Conservation (phyloP, 306 rosid genomes). For the Pyrus bretschneideri region DNA sequence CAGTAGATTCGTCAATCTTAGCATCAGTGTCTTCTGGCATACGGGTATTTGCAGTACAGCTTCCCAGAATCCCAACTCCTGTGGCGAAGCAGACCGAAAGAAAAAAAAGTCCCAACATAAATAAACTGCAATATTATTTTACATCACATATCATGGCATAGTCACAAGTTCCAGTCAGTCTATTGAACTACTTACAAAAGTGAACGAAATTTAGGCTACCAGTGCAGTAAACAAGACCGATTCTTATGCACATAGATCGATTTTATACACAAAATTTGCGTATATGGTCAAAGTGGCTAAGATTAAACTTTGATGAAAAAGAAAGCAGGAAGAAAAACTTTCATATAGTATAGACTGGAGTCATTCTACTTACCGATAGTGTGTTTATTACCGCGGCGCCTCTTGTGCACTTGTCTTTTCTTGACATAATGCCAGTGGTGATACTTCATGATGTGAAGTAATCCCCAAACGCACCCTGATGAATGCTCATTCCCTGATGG, state of each 20-base stretch:
- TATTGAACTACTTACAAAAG: no score
- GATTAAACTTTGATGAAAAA: no score
- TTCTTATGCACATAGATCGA: background rate
- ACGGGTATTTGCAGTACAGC: slow-evolving; percentile 8
- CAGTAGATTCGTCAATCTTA: slow-evolving; percentile 12
- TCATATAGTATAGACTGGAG: background rate
- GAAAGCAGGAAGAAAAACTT: background rate
- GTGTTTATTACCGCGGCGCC: slow-evolving; percentile 4
- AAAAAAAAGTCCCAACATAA: background rate
- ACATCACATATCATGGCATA: background rate
- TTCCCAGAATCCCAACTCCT: slow-evolving; percentile 24
- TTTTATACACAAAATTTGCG: background rate
- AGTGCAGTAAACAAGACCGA: background rate
- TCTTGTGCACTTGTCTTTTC: slow-evolving; percentile 37
- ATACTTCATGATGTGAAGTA: slow-evolving; percentile 51
- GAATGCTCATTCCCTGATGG: slow-evolving; percentile 18
- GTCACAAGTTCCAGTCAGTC: background rate
- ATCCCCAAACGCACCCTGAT: slow-evolving; percentile 47
- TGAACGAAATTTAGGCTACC: background rate
- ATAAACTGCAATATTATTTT: background rate
- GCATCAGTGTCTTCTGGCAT: slow-evolving; percentile 4
- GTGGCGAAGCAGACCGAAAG: background rate
- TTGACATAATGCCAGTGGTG: slow-evolving; percentile 58
- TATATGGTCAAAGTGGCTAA: background rate
- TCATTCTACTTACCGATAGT: slow-evolving; percentile 19